These are phyloP conservation scores for Aspergillus coremiiformis DNA, from an alignment of 495 filamentous ascomycete genomes.

Conservation along the genomic window DNA sequence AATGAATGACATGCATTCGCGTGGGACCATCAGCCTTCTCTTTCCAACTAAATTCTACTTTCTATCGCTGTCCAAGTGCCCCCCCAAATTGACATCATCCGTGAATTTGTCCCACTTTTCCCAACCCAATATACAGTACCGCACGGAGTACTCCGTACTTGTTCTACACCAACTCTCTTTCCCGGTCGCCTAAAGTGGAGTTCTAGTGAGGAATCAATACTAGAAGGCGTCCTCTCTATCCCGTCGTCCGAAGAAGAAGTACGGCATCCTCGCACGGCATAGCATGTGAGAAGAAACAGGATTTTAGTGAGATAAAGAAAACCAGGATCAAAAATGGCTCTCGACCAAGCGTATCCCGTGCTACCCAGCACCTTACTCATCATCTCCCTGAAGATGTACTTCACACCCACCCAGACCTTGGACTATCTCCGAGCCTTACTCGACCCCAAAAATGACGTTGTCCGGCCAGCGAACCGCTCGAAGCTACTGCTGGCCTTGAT, in stretches of 20 bases:
- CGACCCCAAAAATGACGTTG: conserved; percentile 32
- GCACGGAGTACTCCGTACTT: too few relatives aligned
- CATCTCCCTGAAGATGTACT: conserved; percentile 82
- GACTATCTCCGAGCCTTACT: conserved; percentile 55
- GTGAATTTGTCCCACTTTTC: neutral
- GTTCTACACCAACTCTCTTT: neutral
- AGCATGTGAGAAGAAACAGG: neutral
- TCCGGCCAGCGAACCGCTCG: conserved; percentile 44
- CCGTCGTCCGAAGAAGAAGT: neutral
- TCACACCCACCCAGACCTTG: conserved; percentile 56
- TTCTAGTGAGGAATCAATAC: neutral
- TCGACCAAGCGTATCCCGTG: conserved; percentile 27
- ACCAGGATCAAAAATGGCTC: conserved; percentile 17
- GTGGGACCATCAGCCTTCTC: conserved; percentile 11
- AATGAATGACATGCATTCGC: conserved; percentile 5
- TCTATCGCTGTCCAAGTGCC: conserved; percentile 7
- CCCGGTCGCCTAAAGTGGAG: neutral
- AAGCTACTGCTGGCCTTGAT: conserved; percentile 82
- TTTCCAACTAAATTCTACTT: too few relatives aligned
- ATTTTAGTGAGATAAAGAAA: too few relatives aligned
- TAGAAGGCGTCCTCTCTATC: neutral
- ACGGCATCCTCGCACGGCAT: neutral
- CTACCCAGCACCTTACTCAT: conserved; percentile 63
- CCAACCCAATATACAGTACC: neutral
- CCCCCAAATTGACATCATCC: too few relatives aligned